Percentiles rank a stretch among this genome's conserved stretches.
Evolutionary conservation across 495 filamentous ascomycete species (phyloP).

Genomic region (Podospora bellae-mahoneyi): DNA sequence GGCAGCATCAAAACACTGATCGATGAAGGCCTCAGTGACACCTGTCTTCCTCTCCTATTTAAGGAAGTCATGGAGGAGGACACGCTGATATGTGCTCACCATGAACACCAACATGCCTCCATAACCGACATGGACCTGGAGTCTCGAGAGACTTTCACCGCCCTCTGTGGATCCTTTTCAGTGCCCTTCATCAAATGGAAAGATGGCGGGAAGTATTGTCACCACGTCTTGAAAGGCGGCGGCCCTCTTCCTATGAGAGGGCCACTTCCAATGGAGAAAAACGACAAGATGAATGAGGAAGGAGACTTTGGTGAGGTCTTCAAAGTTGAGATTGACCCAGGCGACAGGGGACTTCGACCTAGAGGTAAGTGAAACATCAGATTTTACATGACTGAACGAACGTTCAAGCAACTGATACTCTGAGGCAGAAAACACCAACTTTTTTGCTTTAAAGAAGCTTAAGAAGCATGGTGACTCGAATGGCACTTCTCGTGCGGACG

Average conservation of each 20-base stretch:
- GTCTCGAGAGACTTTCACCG: not conserved
- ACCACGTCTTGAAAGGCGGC: not conserved
- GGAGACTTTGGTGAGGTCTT: slow-evolving; percentile 4
- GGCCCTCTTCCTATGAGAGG: not conserved
- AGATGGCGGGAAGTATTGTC: not conserved
- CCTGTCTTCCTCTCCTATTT: not conserved
- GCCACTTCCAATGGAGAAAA: not conserved
- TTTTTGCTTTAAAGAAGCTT: slow-evolving; percentile 4
- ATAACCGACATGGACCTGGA: not conserved
- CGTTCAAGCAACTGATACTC: not conserved
- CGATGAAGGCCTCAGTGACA: not conserved
- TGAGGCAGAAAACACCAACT: not conserved
- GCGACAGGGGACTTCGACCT: not conserved
- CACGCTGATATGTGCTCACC: not conserved
- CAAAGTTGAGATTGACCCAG: not conserved
- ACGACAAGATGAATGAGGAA: not conserved
- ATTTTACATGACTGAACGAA: not conserved
- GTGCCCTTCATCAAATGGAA: not conserved
- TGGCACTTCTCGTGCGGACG: not conserved
- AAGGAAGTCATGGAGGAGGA: not conserved
- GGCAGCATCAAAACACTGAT: not conserved
- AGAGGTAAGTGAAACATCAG: not conserved
- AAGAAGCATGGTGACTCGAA: not conserved
- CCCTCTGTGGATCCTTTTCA: not conserved
- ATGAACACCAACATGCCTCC: not conserved